phyloP scores from a whole-genome alignment of 129 eudicot genomes.

The Helianthus annuus region HanXRQr2.0-SUNRISE NC_035446.2:99686423-99686922 shows the following conservation, averaged over 20 bases:
- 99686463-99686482: too few species aligned
- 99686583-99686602: neutral
- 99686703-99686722: conserved; percentile 38
- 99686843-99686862: conserved; percentile 33
- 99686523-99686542: too few species aligned
- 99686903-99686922: conserved; percentile 27
- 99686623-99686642: too few species aligned
- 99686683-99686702: conserved; percentile 31
- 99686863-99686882: conserved; percentile 25
- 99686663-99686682: conserved; percentile 35
- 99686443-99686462: too few species aligned
- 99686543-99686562: neutral
- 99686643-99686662: neutral
- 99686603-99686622: too few species aligned
- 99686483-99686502: too few species aligned
- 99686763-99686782: conserved; percentile 45
- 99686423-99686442: too few species aligned
- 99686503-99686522: too few species aligned
- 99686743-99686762: conserved; percentile 33
- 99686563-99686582: neutral
- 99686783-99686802: conserved; percentile 41
- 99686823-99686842: conserved; percentile 39
- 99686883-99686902: conserved; percentile 37
- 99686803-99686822: conserved; percentile 40
- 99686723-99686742: conserved; percentile 36